Base-by-base conservation (phyloP, 805 yeast species). In the Candida silvatica region DNA sequence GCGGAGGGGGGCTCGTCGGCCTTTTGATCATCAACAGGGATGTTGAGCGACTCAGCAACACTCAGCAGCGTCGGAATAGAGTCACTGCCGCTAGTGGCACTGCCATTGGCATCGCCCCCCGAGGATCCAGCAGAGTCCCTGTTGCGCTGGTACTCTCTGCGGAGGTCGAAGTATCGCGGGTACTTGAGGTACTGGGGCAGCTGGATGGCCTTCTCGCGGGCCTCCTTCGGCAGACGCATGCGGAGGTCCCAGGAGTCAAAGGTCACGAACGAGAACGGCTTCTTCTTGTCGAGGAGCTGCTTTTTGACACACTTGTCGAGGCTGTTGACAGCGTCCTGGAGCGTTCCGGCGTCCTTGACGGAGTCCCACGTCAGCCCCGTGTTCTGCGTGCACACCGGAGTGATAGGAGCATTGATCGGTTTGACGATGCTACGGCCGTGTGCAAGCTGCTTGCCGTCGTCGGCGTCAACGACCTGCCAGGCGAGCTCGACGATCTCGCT, bases 181-280 rank as follows among this genome's bases (percentile, higher is more conserved):
- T 79, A 78, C 52, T 79, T 84, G 39, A 88, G 59, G 52, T 80
- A 84, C 4, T 71, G 65, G 0, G 95, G 95, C 37, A 87, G 65
- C 4, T 66, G 69, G 38, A 81, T 77, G 8, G 74, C 69, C 51
- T 80, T 75, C 51, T 84, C 94, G 27, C 85, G 66, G 6, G 94
- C 84, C 53, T 86, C 94, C 32, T 94, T 68, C 9, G 82, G 80
- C 24, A 88, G 59, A 49, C 79, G 80, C 32, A 88, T 88, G 40
- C 87, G 68, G 32, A 87, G 61, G 47, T 79, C 79, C 79, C 80
- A 77, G 12, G 71, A 61, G 48, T 76, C 74, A 41, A 74, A 63
- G 1, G 86, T 69, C 32, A 86, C 77, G 45, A 86, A 73, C 3
- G 77, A 64, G 52, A 83, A 79, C 27, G 76, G 77, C 32, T 57